Evolutionary conservation across 495 filamentous ascomycete genomes (phyloP).

Genomic region (Aspergillus saccharolyticus): DNA sequence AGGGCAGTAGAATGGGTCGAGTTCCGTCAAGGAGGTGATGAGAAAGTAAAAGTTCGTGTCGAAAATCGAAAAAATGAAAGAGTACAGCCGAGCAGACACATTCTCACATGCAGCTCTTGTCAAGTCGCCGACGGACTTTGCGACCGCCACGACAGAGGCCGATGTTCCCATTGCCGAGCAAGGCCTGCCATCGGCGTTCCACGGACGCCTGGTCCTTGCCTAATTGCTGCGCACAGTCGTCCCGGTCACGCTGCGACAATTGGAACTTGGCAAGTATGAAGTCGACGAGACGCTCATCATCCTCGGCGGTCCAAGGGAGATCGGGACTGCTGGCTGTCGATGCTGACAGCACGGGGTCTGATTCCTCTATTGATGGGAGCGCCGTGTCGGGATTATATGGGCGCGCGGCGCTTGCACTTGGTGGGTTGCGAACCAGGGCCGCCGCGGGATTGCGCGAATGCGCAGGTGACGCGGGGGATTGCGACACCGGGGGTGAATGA

Average conservation of each 20-base stretch:
- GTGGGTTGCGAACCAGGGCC: not conserved
- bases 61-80: not conserved
- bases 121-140: constrained; percentile 49
- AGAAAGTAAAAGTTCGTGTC: too few relatives aligned
- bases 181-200: constrained; percentile 64
- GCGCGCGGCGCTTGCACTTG: not conserved
- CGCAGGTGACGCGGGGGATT: constrained; percentile 33
- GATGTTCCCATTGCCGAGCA: constrained; percentile 58
- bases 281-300: constrained; percentile 67
- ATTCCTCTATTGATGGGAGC: constrained; percentile 39
- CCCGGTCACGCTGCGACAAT: constrained; percentile 69
- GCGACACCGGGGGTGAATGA: constrained; percentile 36
- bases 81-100: constrained; percentile 8
- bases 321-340: constrained; percentile 26
- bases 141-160: constrained; percentile 38
- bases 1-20: too few relatives aligned
- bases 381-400: constrained; percentile 30
- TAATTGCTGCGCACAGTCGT: constrained; percentile 67
- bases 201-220: constrained; percentile 59
- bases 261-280: constrained; percentile 71
- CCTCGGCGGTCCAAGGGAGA: constrained; percentile 56
- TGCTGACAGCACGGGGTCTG: constrained; percentile 12
- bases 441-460: constrained; percentile 8
- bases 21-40: too few relatives aligned
- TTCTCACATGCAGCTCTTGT: constrained; percentile 30